Percentiles rank a stretch among this genome's conserved stretches.
These are phyloP conservation scores for Straminergon stramineum DNA, from an alignment of 225 moss, liverwort and hornwort genomes.

Conservation along the genomic window DNA sequence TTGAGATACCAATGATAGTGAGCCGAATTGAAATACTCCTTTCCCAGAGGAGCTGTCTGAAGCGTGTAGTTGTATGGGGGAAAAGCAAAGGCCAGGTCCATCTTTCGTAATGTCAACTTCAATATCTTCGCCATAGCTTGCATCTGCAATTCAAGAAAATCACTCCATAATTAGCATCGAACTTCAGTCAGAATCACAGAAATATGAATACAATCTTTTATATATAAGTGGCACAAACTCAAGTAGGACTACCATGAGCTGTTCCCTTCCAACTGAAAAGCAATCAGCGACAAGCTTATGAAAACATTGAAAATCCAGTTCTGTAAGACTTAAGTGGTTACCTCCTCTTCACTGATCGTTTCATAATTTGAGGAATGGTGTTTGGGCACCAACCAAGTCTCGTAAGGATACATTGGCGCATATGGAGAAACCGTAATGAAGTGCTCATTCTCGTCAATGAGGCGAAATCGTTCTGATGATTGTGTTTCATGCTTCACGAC, in stretches of 20 bases:
- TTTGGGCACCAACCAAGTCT: slow-evolving; percentile 70
- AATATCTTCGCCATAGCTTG: slow-evolving; percentile 50
- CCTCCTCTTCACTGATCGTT: slow-evolving; percentile 37
- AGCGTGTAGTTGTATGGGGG: slow-evolving; percentile 74
- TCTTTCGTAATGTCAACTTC: slow-evolving; percentile 48
- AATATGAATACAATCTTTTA: background rate
- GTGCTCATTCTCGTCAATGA: slow-evolving; percentile 55
- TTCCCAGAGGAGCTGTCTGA: slow-evolving; percentile 61
- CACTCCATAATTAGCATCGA: background rate
- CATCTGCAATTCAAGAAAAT: slow-evolving; percentile 14
- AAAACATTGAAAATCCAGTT: background rate
- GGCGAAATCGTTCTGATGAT: background rate
- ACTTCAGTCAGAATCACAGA: background rate
- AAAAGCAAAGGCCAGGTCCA: slow-evolving; percentile 35
- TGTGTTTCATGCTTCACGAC: slow-evolving; percentile 18
- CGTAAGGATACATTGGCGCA: slow-evolving; percentile 62
- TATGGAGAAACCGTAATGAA: slow-evolving; percentile 49
- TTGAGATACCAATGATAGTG: slow-evolving; percentile 71
- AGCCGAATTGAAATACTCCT: slow-evolving; percentile 17
- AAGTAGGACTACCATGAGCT: background rate
- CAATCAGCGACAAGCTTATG: background rate
- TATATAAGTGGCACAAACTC: background rate
- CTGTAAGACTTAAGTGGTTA: background rate
- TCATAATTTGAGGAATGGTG: slow-evolving; percentile 65
- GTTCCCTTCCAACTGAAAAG: background rate